Evolutionary conservation across 2,329 filamentous ascomycete genomes (phyloP), one percentile per base, ranked within the genome.

Genomic region (Xylaria sp.): DNA sequence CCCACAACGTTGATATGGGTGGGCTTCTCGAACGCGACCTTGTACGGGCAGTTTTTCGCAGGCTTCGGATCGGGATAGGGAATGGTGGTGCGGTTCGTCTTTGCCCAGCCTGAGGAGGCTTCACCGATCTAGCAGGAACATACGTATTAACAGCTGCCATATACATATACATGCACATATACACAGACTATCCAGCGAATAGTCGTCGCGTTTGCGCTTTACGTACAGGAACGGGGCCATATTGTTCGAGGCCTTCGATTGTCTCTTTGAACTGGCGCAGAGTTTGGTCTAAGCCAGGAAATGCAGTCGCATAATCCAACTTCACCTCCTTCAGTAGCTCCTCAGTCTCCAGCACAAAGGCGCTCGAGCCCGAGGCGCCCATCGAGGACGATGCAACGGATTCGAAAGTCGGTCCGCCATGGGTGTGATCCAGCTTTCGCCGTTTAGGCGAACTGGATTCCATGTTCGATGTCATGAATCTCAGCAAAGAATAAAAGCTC

Each of bases 31-130:
- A 94, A 97, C 48, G 91, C 86, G 62, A 98, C 84, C 76, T 94
- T 94, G 82, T 97, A 97, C 62, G 92, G 91, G 39, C 90, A 89
- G 79, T 95, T 91, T 75, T 89, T 89, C 12, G 88, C 84, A 1
- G 95, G 94, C 60, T 86, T 89, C 20, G 94, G 94, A n/a, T 91
- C 86, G 18, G 95, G 94, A 77, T 94, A 98, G 0, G 96, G 96
- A 57, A 97, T 87, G n/a, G 84, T 81, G 67, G 97, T 86, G 58
- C 88, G 89, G 76, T 90, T 85, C 50, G 86, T 85, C 79, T 90
- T 91, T 74, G 92, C 89, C 75, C 93, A 87, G 70, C 87, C 88
- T 77, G 90, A 84, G 0, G 84, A 84, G 9, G 93, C 94, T 74
- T 96, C 89, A 41, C 81, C 74, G 62, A 96, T 86, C 91, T 94